phyloP scores from a whole-genome alignment of 768 basidiomycete genomes.

The Tephrocybe sp. region DNA sequence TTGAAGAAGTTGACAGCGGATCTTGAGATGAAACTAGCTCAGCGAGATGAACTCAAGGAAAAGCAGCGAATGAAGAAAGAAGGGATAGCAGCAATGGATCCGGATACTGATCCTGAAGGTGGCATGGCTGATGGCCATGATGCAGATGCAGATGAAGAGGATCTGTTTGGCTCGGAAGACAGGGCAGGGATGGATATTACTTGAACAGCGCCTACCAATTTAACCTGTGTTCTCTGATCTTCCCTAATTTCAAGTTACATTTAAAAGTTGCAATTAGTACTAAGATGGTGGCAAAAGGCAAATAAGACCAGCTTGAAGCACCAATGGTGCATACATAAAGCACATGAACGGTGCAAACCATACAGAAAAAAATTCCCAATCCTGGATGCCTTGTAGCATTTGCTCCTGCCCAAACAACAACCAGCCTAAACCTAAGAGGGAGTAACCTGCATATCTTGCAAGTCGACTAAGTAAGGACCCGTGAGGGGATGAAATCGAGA shows the following conservation, averaged over 20 bases:
- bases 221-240: too few relatives aligned
- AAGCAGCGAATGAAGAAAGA: slow-evolving; percentile 71
- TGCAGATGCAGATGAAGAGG: slow-evolving; percentile 30
- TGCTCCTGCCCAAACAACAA: slow-evolving; percentile 46
- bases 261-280: neutral
- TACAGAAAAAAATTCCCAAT: slow-evolving; percentile 77
- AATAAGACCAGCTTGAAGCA: slow-evolving; percentile 68
- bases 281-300: slow-evolving; percentile 38
- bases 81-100: slow-evolving; percentile 45
- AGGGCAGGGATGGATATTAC: slow-evolving; percentile 36
- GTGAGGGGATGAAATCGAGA: slow-evolving; percentile 45
- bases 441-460: slow-evolving; percentile 38
- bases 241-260: neutral
- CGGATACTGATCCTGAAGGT: slow-evolving; percentile 37
- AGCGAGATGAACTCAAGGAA: slow-evolving; percentile 80
- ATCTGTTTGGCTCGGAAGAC: slow-evolving; percentile 52
- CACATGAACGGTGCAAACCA: slow-evolving; percentile 87
- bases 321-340: slow-evolving; percentile 73
- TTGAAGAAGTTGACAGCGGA: slow-evolving; percentile 86
- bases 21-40: slow-evolving; percentile 79
- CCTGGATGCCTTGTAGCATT: slow-evolving; percentile 55
- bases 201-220: slow-evolving; percentile 9
- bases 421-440: slow-evolving; percentile 57
- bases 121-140: slow-evolving; percentile 30
- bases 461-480: slow-evolving; percentile 21